Percentiles rank a stretch among this genome's conserved stretches.
Conservation (phyloP, 2,329 filamentous ascomycete species). For the Plenodomus biglobosus region DNA sequence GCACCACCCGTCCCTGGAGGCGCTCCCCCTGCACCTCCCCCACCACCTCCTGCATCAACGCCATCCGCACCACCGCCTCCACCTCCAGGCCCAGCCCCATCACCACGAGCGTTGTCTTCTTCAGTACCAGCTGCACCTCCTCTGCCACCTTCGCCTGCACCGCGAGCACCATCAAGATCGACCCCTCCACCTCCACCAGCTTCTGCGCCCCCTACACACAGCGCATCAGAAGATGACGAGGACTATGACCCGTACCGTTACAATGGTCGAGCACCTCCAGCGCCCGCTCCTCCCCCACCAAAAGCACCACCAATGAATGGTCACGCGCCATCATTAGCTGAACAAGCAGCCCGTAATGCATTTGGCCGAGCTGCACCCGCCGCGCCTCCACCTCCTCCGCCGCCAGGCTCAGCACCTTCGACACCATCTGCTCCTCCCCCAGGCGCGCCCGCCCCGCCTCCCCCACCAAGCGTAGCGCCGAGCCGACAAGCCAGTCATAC, state of each 20-base stretch:
- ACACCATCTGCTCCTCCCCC: constrained; percentile 25
- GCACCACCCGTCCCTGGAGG: constrained; percentile 40
- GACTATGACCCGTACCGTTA: constrained; percentile 47
- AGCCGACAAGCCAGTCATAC: constrained; percentile 44
- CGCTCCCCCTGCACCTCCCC: constrained; percentile 40
- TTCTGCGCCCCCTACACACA: constrained; percentile 49
- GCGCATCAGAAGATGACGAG: constrained; percentile 21
- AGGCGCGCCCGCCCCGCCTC: constrained; percentile 46
- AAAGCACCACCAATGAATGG: constrained; percentile 52
- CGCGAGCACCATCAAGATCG: constrained; percentile 25
- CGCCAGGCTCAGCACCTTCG: constrained; percentile 51
- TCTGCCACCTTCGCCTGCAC: constrained; percentile 18
- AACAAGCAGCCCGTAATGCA: constrained; percentile 61
- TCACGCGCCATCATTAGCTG: constrained; percentile 53
- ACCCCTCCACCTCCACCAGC: constrained; percentile 28
- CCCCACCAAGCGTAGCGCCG: constrained; percentile 33
- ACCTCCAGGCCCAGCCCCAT: constrained; percentile 47
- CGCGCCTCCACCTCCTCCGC: constrained; percentile 46
- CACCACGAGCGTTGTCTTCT: constrained; percentile 14
- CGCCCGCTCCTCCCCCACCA: constrained; percentile 58
- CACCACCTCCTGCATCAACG: constrained; percentile 44
- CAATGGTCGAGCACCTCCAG: constrained; percentile 38
- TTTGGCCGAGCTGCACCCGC: constrained; percentile 52
- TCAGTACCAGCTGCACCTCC: constrained; percentile 22
- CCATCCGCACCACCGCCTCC: constrained; percentile 48